Evolutionary conservation across 306 rosid genomes (phyloP), one percentile per base, ranked within the genome.

Genomic region (Vicia faba): DNA sequence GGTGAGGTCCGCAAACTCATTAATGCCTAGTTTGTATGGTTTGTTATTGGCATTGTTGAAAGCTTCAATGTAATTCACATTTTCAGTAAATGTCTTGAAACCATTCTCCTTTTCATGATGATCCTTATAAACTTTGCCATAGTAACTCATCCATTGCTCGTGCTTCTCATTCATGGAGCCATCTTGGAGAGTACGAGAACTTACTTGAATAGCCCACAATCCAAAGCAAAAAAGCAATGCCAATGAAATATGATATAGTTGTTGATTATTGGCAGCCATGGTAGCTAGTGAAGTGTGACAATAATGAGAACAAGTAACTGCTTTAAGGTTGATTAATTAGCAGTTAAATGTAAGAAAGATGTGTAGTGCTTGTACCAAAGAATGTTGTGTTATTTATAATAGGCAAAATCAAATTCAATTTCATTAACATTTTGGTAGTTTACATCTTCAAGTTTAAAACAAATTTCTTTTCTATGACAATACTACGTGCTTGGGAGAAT

Each of bases 311-410:
- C 23, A 20, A 20, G 2, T 2, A 15, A 50, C 57, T 19, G 57
- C 29, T 51, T 51, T 51, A 13, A 19, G 29, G 57, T 51, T 51
- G 29, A 4, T 51, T 51, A 19, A 6, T 51, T 10, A 19, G 7
- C 31, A 19, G 31, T 19, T 10, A 50, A 50, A 50, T 19, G 11
- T 15, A 13, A 19, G 64, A 50, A 59, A 40, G 74, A 31, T 49
- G 69, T 12, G 31, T 59, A n/a, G 16, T 60, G 53, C 64, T 55
- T 46, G 2, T 58, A 31, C 31, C 31, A 5, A 4, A 16, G 55
- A 56, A 12, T 62, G 1, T 3, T 15, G 41, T 10, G 62, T 28
- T 70, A 63, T 70, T 23, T 70, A 70, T 70, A 70, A 51, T 51
- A 20, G 68, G 55, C 25, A 69, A 31, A 29, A 15, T 28, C n/a